Conservation (phyloP, 2,329 filamentous ascomycete genomes). For the Alternaria angustiovoidea region DNA sequence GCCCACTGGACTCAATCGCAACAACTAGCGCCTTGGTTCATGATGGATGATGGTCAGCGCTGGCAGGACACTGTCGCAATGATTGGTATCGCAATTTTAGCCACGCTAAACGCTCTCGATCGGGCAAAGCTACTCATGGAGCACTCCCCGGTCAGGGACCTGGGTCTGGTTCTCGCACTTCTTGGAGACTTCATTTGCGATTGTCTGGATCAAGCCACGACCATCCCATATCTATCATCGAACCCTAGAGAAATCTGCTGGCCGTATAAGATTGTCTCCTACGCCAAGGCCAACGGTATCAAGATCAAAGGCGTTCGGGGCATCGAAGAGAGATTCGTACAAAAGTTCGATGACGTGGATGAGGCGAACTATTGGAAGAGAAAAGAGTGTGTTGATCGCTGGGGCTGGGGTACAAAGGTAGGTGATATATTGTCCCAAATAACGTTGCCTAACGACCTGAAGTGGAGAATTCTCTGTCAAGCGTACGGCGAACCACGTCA, state of each 20-base stretch:
- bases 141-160: constrained; percentile 17
- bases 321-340: constrained; percentile 17
- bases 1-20: constrained; percentile 12
- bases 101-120: constrained; percentile 20
- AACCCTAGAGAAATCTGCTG: constrained; percentile 4
- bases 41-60: constrained; percentile 14
- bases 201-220: constrained; percentile 9
- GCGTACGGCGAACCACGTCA: not conserved
- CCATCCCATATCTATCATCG: constrained; percentile 6
- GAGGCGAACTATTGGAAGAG: constrained; percentile 13
- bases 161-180: constrained; percentile 19
- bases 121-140: constrained; percentile 14
- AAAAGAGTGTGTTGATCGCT: constrained; percentile 17
- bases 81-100: constrained; percentile 16
- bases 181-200: constrained; percentile 11
- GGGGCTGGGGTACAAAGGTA: constrained; percentile 19
- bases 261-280: constrained; percentile 8
- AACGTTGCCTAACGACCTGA: not conserved
- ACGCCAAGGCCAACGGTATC: constrained; percentile 3
- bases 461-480: not conserved
- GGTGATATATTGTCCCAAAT: constrained; percentile 4
- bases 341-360: constrained; percentile 10
- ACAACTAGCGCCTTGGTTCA: constrained; percentile 14
- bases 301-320: constrained; percentile 11
- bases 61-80: constrained; percentile 11